Conservation (phyloP, 306 rosid species). For the Dalbergia cochinchinensis region DNA sequence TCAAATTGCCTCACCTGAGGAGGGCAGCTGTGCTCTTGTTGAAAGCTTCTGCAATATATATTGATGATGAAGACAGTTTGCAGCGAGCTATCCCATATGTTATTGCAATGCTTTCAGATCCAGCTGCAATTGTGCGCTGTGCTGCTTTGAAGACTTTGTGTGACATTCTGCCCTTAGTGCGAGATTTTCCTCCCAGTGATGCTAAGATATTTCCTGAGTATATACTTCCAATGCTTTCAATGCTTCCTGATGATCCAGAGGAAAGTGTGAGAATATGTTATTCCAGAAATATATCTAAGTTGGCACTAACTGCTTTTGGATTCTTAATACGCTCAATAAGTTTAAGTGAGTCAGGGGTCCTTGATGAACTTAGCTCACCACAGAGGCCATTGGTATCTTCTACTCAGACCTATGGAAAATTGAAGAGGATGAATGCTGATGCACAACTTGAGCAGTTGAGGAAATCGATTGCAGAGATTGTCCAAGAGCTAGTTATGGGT, state of each 20-base stretch:
- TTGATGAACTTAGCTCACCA: constrained; percentile 75
- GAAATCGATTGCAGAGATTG: constrained; percentile 94
- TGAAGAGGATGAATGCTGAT: constrained; percentile 69
- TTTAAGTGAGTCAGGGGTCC: constrained; percentile 97
- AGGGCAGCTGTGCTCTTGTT: constrained; percentile 89
- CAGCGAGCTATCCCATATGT: constrained; percentile 95
- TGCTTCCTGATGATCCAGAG: constrained; percentile 99
- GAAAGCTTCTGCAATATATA: constrained; percentile 87
- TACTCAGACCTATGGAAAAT: constrained; percentile 71
- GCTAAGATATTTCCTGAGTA: constrained; percentile 95
- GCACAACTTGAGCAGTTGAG: constrained; percentile 82
- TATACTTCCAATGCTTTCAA: constrained; percentile 96
- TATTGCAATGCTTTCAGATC: constrained; percentile 90
- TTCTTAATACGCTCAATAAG: constrained; percentile 89
- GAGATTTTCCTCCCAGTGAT: constrained; percentile 97
- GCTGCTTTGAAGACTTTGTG: constrained; percentile 94
- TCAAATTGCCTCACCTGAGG: constrained; percentile 89
- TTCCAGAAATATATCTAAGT: constrained; percentile 92
- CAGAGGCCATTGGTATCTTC: constrained; percentile 65
- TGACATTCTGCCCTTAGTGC: constrained; percentile 89
- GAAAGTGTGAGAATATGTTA: constrained; percentile 98
- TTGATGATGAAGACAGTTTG: constrained; percentile 92
- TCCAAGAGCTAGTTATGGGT: constrained; percentile 99
- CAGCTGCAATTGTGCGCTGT: constrained; percentile 95
- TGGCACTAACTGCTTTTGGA: constrained; percentile 93